Base-by-base conservation (phyloP, 352 stramenopile species). In the Stramenopiles sp. region DNA sequence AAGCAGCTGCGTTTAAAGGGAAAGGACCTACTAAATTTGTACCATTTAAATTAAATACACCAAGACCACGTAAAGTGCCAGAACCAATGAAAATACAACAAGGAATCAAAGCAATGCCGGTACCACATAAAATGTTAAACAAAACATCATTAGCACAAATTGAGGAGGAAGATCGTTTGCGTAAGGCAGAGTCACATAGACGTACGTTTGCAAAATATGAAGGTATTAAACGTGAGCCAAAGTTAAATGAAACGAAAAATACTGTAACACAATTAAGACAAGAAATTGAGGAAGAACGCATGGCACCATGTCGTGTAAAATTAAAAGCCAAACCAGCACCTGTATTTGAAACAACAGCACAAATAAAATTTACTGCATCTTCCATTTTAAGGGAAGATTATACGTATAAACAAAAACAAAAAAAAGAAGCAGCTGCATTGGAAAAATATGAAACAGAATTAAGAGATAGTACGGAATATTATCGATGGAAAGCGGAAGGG, bases 311-410 rank as follows among this genome's bases (percentile, higher is more conserved):
- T 6, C 81, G 85, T 27, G 89, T 90, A 32, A 86, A 91, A 63
- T 92, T 92, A 81, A 91, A 91, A 78, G 88, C 87, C 7, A 91
- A 87, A 69, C 86, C 88, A 0, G 83, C 83, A 78, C 63, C 82
- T 43, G 43, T 78, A 30, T 81, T 78, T 7, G 27, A 77, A 27
- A 76, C 80, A 0, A 82, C 74, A 6, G 82, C 84, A 0, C 63
- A 88, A 31, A 87, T 97, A 32, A 93, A 93, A 80, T 85, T 96
- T 29, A 97, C 91, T 65, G 84, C 88, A 0, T 90, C 91, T 0
- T 88, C 92, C 0, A 95, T 97, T 73, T 79, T 97, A 74, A 87
- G 91, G 1, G 92, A 97, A 87, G 92, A 96, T 77, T 89, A 90
- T 13, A 80, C 96, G 77, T 88, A 92, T 84, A 93, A 95, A 81